These are phyloP conservation scores for Rhizopogon salebrosus DNA, from an alignment of 768 basidiomycete species.

Conservation along the genomic window DNA sequence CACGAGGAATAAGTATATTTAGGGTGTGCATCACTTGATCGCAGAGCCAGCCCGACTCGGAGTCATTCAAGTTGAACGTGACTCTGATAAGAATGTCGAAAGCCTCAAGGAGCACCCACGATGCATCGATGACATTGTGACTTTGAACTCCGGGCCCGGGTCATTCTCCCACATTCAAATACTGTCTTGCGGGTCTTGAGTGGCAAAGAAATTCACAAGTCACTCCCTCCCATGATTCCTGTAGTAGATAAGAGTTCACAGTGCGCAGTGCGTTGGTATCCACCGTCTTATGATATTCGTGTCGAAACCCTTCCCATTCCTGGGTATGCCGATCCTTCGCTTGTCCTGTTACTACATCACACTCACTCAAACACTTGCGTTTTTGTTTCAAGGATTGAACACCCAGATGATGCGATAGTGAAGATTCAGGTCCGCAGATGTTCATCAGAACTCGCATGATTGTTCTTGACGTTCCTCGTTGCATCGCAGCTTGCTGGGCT, in stretches of 20 bases:
- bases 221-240: neutral
- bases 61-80: too few species aligned
- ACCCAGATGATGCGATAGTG: slow-evolving; percentile 75
- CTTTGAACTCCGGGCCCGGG: too few species aligned
- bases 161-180: too few species aligned
- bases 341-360: neutral
- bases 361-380: neutral
- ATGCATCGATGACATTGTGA: too few species aligned
- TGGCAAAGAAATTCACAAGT: neutral
- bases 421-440: slow-evolving; percentile 53
- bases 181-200: neutral
- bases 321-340: slow-evolving; percentile 30
- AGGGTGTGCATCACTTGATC: too few species aligned
- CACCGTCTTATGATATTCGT: slow-evolving; percentile 64
- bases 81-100: too few species aligned
- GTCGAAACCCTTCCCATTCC: slow-evolving; percentile 61
- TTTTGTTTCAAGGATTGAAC: slow-evolving; percentile 44
- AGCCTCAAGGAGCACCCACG: too few species aligned
- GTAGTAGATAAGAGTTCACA: slow-evolving; percentile 13
- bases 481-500: slow-evolving; percentile 52
- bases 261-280: slow-evolving; percentile 56
- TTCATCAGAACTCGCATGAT: neutral
- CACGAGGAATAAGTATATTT: too few species aligned
- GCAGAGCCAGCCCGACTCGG: too few species aligned
- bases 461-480: neutral